phyloP scores from a whole-genome alignment of 306 rosid genomes.

The Alnus rubra region DNA sequence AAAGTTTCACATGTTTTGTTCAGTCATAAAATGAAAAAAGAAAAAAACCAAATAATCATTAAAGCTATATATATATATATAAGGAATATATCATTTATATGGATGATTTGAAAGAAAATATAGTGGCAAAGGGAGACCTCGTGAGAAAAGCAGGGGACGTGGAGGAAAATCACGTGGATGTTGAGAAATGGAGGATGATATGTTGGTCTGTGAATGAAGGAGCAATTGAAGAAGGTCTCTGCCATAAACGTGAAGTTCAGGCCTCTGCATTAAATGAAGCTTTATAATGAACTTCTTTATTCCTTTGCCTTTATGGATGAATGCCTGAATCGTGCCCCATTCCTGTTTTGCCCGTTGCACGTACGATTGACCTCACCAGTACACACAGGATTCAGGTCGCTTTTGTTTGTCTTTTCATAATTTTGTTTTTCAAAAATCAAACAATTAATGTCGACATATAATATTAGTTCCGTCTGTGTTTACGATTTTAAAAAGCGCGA shows the following conservation, averaged over 20 bases:
- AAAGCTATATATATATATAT: constrained; percentile 8
- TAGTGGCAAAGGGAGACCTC: not conserved
- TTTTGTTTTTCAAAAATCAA: no score
- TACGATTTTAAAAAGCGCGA: no score
- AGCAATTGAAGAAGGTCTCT: constrained; percentile 35
- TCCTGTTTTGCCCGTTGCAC: no score
- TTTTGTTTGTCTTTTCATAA: no score
- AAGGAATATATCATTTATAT: not conserved
- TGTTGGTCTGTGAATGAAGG: not conserved
- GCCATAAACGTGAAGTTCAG: constrained; percentile 52
- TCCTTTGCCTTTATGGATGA: not conserved
- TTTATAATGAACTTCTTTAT: constrained; percentile 3
- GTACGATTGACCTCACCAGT: no score
- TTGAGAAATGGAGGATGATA: not conserved
- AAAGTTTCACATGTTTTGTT: constrained; percentile 62
- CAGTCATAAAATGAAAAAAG: constrained; percentile 29
- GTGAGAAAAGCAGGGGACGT: not conserved
- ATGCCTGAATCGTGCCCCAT: no score
- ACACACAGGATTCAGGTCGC: no score
- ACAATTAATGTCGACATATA: no score
- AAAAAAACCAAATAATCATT: not conserved
- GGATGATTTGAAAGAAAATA: not conserved
- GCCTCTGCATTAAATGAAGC: constrained; percentile 33
- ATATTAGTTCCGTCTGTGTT: no score
- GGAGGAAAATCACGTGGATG: constrained; percentile 36